A percentile compares a stretch with the other conserved stretches of the same genome.
phyloP scores from a whole-genome alignment of 805 yeast genomes.

The Hanseniaspora lachancei region DNA sequence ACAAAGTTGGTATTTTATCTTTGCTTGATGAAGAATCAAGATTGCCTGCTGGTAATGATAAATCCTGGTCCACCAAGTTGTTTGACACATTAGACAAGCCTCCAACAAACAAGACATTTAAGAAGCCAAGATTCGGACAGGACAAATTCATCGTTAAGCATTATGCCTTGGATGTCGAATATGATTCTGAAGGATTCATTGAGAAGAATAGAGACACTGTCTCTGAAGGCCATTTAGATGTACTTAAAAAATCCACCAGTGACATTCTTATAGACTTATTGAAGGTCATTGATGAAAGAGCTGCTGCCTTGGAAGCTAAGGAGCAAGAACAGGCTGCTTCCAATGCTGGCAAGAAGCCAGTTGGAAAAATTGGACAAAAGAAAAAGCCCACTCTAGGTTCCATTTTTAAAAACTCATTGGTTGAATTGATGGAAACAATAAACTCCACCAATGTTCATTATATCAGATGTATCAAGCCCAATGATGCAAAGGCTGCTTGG shows the following conservation, averaged over 20 bases:
- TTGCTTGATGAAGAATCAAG: slow-evolving; percentile 90
- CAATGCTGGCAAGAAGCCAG: slow-evolving; percentile 29
- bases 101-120: slow-evolving; percentile 63
- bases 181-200: slow-evolving; percentile 86
- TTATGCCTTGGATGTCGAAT: slow-evolving; percentile 86
- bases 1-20: slow-evolving; percentile 73
- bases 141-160: slow-evolving; percentile 81
- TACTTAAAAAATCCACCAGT: slow-evolving; percentile 57
- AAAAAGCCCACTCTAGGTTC: slow-evolving; percentile 91
- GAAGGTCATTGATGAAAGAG: slow-evolving; percentile 46
- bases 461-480: slow-evolving; percentile 94
- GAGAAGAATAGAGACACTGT: slow-evolving; percentile 97
- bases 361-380: slow-evolving; percentile 33
- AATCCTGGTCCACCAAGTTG: slow-evolving; percentile 82
- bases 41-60: slow-evolving; percentile 85
- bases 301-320: slow-evolving; percentile 36
- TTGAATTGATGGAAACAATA: slow-evolving; percentile 85
- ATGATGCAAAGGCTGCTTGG: slow-evolving; percentile 91
- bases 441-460: slow-evolving; percentile 92
- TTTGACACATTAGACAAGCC: slow-evolving; percentile 71
- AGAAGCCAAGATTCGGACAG: slow-evolving; percentile 89
- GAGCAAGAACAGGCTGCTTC: slow-evolving; percentile 20
- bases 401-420: slow-evolving; percentile 80
- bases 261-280: slow-evolving; percentile 52
- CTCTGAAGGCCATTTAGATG: slow-evolving; percentile 87